Conservation (phyloP, 1,284 basidiomycete genomes). For the Ustilago xerochloae region DNA sequence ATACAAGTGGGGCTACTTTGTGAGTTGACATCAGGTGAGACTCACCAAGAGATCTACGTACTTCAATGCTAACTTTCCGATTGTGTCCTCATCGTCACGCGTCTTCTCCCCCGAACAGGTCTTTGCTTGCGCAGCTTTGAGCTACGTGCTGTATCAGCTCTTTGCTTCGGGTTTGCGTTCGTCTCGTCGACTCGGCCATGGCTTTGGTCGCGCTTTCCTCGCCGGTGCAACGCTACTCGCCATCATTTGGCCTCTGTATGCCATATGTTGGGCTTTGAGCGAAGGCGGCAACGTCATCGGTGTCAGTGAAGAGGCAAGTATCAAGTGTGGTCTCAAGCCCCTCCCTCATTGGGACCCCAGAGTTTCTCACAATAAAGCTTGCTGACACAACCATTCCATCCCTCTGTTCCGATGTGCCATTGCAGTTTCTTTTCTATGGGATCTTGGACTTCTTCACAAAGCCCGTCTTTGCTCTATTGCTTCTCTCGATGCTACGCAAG, state of each 20-base stretch:
- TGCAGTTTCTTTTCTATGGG: slow-evolving; percentile 73
- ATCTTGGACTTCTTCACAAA: slow-evolving; percentile 73
- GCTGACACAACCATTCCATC: slow-evolving; percentile 58
- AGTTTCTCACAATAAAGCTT: not conserved
- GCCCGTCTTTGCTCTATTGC: slow-evolving; percentile 57
- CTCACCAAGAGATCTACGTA: no score
- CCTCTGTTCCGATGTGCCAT: not conserved
- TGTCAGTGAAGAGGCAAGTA: slow-evolving; percentile 30
- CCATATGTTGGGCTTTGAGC: slow-evolving; percentile 71
- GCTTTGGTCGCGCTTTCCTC: slow-evolving; percentile 70
- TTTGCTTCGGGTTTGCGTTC: slow-evolving; percentile 65
- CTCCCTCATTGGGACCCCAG: not conserved
- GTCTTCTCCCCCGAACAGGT: slow-evolving; percentile 1
- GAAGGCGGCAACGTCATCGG: slow-evolving; percentile 72
- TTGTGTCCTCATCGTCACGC: no score
- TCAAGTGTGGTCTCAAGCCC: no score
- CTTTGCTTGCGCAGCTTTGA: slow-evolving; percentile 70
- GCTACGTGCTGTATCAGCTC: slow-evolving; percentile 66
- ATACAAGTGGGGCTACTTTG: slow-evolving; percentile 72
- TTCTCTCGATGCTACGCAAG: slow-evolving; percentile 41
- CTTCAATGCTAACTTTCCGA: not conserved
- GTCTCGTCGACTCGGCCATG: slow-evolving; percentile 68
- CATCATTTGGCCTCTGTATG: slow-evolving; percentile 51
- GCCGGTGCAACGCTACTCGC: slow-evolving; percentile 65
- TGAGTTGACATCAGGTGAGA: slow-evolving; percentile 46